Base-by-base conservation (phyloP, 139 green algal genomes). In the Tetradesmus lagerheimii region DNA sequence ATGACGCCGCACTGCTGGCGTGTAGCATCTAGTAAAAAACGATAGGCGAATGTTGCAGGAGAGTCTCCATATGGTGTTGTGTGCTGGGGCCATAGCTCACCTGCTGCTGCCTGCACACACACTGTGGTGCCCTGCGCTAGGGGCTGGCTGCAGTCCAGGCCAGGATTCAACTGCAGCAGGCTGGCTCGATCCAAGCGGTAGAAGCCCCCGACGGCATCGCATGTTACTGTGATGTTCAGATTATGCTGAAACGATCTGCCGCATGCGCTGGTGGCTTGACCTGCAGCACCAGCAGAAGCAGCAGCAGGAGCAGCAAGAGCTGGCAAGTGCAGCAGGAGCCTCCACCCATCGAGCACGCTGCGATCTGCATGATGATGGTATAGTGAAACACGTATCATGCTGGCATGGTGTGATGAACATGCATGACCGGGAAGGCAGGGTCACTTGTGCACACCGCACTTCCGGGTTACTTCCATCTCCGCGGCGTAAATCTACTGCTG, bases 81-180 rank as follows among this genome's bases (percentile, higher is more conserved):
- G 4, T 35, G 14, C 9, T 50, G 23, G 16, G 5, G 77, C 18
- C 35, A 25, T 27, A 0, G 29, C 25, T 34, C 77, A 34, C 41
- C 35, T 34, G 39, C 34, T 11, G 16, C 77, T 85, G n/a, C 39
- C 79, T 43, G 79, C 27, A 85, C 79, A 37, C 79, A 85, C 34
- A 66, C 18, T 41, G 3, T 9, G 31, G 37, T 66, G 41, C 53
- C 41, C 41, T 50, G n/a, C 8, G 79, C 41, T 27, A 85, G 34
- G 23, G 39, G 39, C 18, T 29, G 14, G 79, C 79, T 66, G 41
- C 79, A 85, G n/a, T 85, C 41, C 6, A 85, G 43, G 6, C 39
- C 31, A 18, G 79, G 79, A 85, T 85, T 85, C 9, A 85, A 12
- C 79, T 85, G 79, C 43, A 67, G 79, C 79, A 85, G 41, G 27